Evolutionary conservation across 768 basidiomycete species (phyloP).

Genomic region (Psilocybe subaeruginosa): DNA sequence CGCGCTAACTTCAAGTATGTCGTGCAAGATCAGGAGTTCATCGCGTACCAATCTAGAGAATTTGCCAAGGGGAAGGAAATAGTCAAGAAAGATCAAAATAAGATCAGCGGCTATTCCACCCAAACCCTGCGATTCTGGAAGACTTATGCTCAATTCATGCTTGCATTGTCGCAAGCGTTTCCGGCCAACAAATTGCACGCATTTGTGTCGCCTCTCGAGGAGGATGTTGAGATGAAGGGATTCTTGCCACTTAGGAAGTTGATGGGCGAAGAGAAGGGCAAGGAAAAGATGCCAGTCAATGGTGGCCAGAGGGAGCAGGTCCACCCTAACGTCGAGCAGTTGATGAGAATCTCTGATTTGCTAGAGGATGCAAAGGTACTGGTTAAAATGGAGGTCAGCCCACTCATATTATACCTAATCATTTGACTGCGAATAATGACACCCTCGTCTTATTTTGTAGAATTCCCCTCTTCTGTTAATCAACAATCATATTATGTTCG

Average conservation of each 20-base stretch:
- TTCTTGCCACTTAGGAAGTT: constrained; percentile 80
- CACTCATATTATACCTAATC: constrained; percentile 1
- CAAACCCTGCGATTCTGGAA: constrained; percentile 68
- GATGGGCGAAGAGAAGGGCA: constrained; percentile 41
- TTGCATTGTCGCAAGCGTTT: constrained; percentile 65
- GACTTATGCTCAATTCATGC: constrained; percentile 67
- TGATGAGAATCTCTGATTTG: constrained; percentile 92
- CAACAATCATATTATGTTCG: constrained; percentile 37
- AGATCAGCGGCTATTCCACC: constrained; percentile 38
- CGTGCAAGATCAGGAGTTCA: constrained; percentile 44
- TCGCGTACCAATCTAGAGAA: constrained; percentile 33
- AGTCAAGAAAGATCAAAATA: constrained; percentile 30
- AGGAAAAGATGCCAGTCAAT: constrained; percentile 24
- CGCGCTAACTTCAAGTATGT: constrained; percentile 74
- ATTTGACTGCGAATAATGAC: background rate
- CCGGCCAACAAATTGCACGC: constrained; percentile 63
- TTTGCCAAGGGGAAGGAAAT: constrained; percentile 30
- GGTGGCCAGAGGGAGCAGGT: constrained; percentile 39
- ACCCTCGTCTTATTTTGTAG: constrained; percentile 26
- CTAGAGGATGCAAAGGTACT: constrained; percentile 70
- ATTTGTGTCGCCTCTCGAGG: constrained; percentile 72
- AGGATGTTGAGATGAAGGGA: constrained; percentile 88
- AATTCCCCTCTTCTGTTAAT: constrained; percentile 42
- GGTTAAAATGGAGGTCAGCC: constrained; percentile 58
- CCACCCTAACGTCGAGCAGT: constrained; percentile 93